A percentile compares a stretch with the other conserved stretches of the same genome.
Evolutionary conservation across 2,329 filamentous ascomycete species (phyloP).

Genomic region (Cordyceps militaris): DNA sequence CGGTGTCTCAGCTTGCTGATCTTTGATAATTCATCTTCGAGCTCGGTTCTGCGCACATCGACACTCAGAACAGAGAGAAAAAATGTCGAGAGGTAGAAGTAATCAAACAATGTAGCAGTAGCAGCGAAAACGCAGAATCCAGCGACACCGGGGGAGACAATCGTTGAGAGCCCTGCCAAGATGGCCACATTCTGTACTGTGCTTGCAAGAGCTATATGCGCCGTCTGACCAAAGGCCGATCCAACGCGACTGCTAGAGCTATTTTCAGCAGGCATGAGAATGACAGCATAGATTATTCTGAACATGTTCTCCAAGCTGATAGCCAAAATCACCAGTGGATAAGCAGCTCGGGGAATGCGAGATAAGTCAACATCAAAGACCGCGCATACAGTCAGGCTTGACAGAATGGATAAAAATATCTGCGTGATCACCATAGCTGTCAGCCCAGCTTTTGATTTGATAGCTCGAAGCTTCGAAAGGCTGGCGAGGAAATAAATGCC

Average conservation of each 20-base stretch:
- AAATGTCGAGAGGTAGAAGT: constrained; percentile 72
- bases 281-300: constrained; percentile 68
- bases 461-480: constrained; percentile 61
- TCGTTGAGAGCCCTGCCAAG: constrained; percentile 55
- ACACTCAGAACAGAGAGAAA: constrained; percentile 74
- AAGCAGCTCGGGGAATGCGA: constrained; percentile 65
- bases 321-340: constrained; percentile 68
- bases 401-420: constrained; percentile 64
- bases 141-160: constrained; percentile 63
- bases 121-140: constrained; percentile 72
- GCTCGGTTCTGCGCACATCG: constrained; percentile 68
- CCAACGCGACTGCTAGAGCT: constrained; percentile 63
- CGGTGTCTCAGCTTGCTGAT: constrained; percentile 38
- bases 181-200: constrained; percentile 63
- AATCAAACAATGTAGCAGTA: constrained; percentile 68
- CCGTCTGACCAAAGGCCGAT: constrained; percentile 66
- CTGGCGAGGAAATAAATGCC: constrained; percentile 59
- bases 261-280: constrained; percentile 62
- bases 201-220: constrained; percentile 60
- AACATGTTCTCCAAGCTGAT: constrained; percentile 77
- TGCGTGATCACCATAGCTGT: constrained; percentile 64
- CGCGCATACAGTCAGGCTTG: constrained; percentile 73
- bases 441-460: constrained; percentile 69
- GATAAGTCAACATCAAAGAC: constrained; percentile 69
- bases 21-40: constrained; percentile 63